Evolutionary conservation across 1,284 basidiomycete genomes (phyloP).

Genomic region (Cryptococcus depauperatus): DNA sequence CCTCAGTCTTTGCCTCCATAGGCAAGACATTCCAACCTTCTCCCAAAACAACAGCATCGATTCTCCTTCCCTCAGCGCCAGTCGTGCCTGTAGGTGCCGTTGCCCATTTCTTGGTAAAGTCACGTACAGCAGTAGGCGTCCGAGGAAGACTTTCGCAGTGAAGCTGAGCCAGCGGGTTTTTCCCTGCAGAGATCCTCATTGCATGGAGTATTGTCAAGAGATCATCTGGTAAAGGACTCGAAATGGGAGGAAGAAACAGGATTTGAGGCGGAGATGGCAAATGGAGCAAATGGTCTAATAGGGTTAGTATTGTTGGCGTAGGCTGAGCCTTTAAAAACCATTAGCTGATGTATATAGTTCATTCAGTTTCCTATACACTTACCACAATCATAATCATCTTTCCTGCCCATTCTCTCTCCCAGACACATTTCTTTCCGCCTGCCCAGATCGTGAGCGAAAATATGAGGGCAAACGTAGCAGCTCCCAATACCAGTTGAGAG

Average conservation of each 20-base stretch:
- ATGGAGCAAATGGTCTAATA: slow-evolving; percentile 38
- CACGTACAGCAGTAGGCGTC: slow-evolving; percentile 29
- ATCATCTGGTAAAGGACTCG: slow-evolving; percentile 35
- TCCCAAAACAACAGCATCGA: slow-evolving; percentile 42
- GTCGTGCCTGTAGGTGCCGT: slow-evolving; percentile 29
- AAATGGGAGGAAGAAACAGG: slow-evolving; percentile 38
- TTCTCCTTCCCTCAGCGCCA: slow-evolving; percentile 37
- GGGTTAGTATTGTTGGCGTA: slow-evolving; percentile 33
- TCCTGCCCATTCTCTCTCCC: slow-evolving; percentile 45
- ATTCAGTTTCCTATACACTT: slow-evolving; percentile 9
- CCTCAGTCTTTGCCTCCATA: neutral
- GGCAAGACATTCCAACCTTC: slow-evolving; percentile 35
- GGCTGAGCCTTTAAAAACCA: slow-evolving; percentile 33
- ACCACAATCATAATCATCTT: slow-evolving; percentile 44
- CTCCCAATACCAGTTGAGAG: slow-evolving; percentile 16
- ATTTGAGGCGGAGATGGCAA: slow-evolving; percentile 44
- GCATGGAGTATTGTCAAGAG: slow-evolving; percentile 42
- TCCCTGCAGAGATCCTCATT: slow-evolving; percentile 26
- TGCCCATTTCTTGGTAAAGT: slow-evolving; percentile 40
- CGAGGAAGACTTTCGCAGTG: slow-evolving; percentile 41
- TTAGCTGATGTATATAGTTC: neutral
- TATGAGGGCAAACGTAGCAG: slow-evolving; percentile 13
- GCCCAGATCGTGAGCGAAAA: slow-evolving; percentile 30
- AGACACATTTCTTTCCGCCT: slow-evolving; percentile 36
- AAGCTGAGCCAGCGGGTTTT: slow-evolving; percentile 34